phyloP scores from a whole-genome alignment of 2,329 filamentous ascomycete genomes.

The Orbilia javanica region DNA sequence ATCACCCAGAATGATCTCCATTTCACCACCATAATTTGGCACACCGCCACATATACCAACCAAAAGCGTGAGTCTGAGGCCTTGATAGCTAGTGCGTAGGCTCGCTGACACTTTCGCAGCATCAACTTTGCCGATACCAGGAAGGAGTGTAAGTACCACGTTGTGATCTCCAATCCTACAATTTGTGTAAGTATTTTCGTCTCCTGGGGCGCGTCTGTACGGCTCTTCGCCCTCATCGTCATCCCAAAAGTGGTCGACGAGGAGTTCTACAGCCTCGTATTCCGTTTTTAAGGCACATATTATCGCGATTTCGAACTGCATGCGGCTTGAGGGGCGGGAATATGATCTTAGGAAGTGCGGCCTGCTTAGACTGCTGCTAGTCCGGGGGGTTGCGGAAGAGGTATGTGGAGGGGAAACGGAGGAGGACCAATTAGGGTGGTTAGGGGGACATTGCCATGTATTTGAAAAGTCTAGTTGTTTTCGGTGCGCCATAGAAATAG shows the following conservation, averaged over 20 bases:
- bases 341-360: not conserved
- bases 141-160: conserved; percentile 58
- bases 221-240: not conserved
- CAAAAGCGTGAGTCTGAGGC: conserved; percentile 58
- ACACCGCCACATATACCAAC: conserved; percentile 61
- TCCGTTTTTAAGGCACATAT: conserved; percentile 64
- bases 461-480: not conserved
- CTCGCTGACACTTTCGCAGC: conserved; percentile 48
- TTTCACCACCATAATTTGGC: conserved; percentile 11
- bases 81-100: conserved; percentile 58
- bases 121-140: conserved; percentile 48
- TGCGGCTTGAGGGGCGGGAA: not conserved
- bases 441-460: not conserved
- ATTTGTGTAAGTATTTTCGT: conserved; percentile 60
- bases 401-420: not conserved
- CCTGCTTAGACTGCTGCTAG: not conserved
- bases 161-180: conserved; percentile 57
- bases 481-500: not conserved
- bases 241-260: conserved; percentile 63
- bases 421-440: not conserved
- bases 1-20: conserved; percentile 63
- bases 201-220: conserved; percentile 50
- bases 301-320: conserved; percentile 45
- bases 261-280: conserved; percentile 61
- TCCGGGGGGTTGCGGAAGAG: not conserved